Conservation (phyloP, 2,329 filamentous ascomycete genomes). For the Cyclaneusma minus region DNA sequence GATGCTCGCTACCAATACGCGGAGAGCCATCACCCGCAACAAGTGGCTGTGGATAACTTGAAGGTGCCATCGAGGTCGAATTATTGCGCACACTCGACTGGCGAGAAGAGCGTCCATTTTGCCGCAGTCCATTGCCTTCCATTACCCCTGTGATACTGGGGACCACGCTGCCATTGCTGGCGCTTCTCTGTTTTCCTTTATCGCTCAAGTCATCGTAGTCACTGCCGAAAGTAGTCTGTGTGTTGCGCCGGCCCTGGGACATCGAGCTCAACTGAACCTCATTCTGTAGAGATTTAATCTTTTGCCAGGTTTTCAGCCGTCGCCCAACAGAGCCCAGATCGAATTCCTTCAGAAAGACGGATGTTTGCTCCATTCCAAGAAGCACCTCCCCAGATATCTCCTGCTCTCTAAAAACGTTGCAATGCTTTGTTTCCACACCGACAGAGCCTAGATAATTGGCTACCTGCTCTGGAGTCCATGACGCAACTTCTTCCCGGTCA, state of each 20-base stretch:
- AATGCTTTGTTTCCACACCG: slow-evolving; percentile 79
- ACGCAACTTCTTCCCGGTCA: slow-evolving; percentile 51
- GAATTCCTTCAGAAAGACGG: slow-evolving; percentile 89
- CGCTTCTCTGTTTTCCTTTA: slow-evolving; percentile 28
- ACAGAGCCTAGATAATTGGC: slow-evolving; percentile 76
- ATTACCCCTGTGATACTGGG: slow-evolving; percentile 15
- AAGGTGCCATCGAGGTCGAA: slow-evolving; percentile 24
- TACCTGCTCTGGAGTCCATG: slow-evolving; percentile 69
- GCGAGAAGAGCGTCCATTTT: slow-evolving; percentile 14
- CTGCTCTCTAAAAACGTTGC: slow-evolving; percentile 87
- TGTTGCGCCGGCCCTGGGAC: slow-evolving; percentile 31
- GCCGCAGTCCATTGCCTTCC: slow-evolving; percentile 12
- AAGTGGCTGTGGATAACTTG: slow-evolving; percentile 23
- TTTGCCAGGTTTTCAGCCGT: slow-evolving; percentile 89
- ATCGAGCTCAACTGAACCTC: slow-evolving; percentile 48
- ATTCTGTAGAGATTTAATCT: slow-evolving; percentile 81
- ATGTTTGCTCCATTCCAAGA: slow-evolving; percentile 87
- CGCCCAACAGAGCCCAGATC: slow-evolving; percentile 83
- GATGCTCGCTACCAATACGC: slow-evolving; percentile 29
- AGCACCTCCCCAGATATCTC: slow-evolving; percentile 92
- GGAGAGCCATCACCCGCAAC: slow-evolving; percentile 28
- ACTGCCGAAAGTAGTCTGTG: slow-evolving; percentile 38
- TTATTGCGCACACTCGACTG: slow-evolving; percentile 18
- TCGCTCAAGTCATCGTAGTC: slow-evolving; percentile 44
- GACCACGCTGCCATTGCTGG: slow-evolving; percentile 14